phyloP scores from a whole-genome alignment of 2,329 filamentous ascomycete genomes.

The Pseudogymnoascus sp. region DNA sequence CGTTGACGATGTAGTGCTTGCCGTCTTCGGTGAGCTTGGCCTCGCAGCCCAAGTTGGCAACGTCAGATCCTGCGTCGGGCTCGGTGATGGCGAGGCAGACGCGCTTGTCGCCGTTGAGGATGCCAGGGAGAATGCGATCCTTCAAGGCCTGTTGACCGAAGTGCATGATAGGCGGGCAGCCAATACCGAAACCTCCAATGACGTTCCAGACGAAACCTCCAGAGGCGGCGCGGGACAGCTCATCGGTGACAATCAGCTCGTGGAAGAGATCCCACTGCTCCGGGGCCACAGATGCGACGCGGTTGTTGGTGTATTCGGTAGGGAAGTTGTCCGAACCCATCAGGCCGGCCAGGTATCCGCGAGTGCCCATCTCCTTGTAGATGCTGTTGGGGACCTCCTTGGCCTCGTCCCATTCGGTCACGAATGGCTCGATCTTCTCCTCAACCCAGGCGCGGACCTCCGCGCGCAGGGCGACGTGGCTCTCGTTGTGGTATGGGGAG shows the following conservation, averaged over 20 bases:
- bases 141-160: conserved; percentile 74
- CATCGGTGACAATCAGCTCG: conserved; percentile 90
- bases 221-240: conserved; percentile 79
- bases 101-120: conserved; percentile 86
- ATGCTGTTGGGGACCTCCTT: conserved; percentile 81
- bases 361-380: conserved; percentile 91
- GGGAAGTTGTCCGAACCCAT: conserved; percentile 74
- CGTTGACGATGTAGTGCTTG: conserved; percentile 98
- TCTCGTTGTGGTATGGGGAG: conserved; percentile 93
- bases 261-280: conserved; percentile 99
- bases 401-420: conserved; percentile 94
- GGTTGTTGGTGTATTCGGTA: conserved; percentile 61
- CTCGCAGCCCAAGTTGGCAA: conserved; percentile 91
- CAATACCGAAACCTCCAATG: conserved; percentile 93
- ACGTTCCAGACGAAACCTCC: conserved; percentile 97
- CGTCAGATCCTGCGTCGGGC: conserved; percentile 88
- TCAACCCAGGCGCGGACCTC: conserved; percentile 93
- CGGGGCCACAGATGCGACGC: conserved; percentile 67
- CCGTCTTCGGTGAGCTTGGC: conserved; percentile 91
- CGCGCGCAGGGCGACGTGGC: conserved; percentile 80
- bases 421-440: conserved; percentile 77
- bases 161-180: conserved; percentile 83
- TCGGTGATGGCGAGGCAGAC: conserved; percentile 98
- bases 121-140: conserved; percentile 79
- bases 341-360: conserved; percentile 87